Base-by-base conservation (phyloP, 352 stramenopile species). In the Globisporangium middletonii region DNA sequence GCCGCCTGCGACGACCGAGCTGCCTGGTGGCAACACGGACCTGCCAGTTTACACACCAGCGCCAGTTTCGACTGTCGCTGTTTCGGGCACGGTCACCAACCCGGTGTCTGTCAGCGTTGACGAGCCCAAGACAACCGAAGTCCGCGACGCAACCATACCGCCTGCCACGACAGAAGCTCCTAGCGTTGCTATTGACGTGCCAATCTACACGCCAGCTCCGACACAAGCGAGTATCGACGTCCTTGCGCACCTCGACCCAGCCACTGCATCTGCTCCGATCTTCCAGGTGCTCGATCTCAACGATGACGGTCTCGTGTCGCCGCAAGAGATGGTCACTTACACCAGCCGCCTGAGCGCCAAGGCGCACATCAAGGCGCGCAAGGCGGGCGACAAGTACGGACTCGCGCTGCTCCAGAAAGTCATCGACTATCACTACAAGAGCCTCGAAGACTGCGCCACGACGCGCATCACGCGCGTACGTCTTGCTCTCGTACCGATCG, bases 351-450 rank as follows among this genome's bases (percentile, higher is more conserved):
- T 48, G 15, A 46, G n/a, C 42, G 42, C 42, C 42, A 46, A 18
- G 9, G 42, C 42, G 15, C 42, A 46, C 42, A 19, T 46, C 5
- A 19, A 5, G 16, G 55, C 48, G 15, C 23, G 23, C 23, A 48
- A 53, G 26, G 54, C 47, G 13, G 35, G 43, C n/a, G 68, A 75
- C 33, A 19, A 44, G 2, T 35, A 64, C 42, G 58, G 55, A 15
- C 61, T 62, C 37, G 26, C n/a, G 18, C 59, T 63, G 44, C 44
- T 71, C 30, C 27, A 43, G 13, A 63, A 60, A 16, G 68, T 71
- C 42, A 60, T 57, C 12, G 59, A 56, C 37, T 76, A 71, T 38
- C 68, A 76, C 57, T 73, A 76, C 54, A 50, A 67, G 27, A 73
- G 64, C 38, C 50, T 76, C 4, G 28, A 53, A 11, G 3, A 49